phyloP scores from a whole-genome alignment of 2,329 filamentous ascomycete genomes.

The Colletotrichum chlorophyti region DNA sequence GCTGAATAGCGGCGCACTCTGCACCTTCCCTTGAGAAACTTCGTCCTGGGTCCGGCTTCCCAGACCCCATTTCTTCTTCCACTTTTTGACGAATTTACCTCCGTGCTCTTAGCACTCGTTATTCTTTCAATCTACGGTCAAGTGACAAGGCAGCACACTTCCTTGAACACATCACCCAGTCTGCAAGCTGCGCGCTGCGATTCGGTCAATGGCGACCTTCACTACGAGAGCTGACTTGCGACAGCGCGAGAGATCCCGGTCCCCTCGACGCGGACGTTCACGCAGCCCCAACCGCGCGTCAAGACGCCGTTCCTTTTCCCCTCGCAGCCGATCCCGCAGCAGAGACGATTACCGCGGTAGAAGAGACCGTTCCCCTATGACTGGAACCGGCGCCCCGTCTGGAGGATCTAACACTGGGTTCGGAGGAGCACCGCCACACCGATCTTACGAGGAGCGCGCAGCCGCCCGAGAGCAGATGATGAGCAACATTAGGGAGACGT shows the following conservation, averaged over 20 bases:
- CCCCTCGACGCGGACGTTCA: constrained; percentile 80
- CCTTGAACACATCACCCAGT: background rate
- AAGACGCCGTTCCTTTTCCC: constrained; percentile 79
- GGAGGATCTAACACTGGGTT: constrained; percentile 75
- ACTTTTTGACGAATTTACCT: too few relatives aligned
- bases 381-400: constrained; percentile 70
- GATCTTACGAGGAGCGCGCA: constrained; percentile 83
- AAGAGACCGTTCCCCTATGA: constrained; percentile 85
- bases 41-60: too few relatives aligned
- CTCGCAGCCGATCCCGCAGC: constrained; percentile 79
- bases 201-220: constrained; percentile 26
- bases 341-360: constrained; percentile 78
- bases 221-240: constrained; percentile 30
- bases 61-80: too few relatives aligned
- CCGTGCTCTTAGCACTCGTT: too few relatives aligned
- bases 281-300: constrained; percentile 77
- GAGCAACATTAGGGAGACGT: constrained; percentile 90
- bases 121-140: too few relatives aligned
- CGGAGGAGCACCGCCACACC: constrained; percentile 65
- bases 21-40: too few relatives aligned
- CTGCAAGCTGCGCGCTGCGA: background rate
- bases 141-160: background rate
- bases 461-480: constrained; percentile 94
- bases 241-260: constrained; percentile 85
- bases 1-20: too few relatives aligned